Evolutionary conservation across 2,329 filamentous ascomycete genomes (phyloP).

Genomic region (Aspergillus flavus): DNA sequence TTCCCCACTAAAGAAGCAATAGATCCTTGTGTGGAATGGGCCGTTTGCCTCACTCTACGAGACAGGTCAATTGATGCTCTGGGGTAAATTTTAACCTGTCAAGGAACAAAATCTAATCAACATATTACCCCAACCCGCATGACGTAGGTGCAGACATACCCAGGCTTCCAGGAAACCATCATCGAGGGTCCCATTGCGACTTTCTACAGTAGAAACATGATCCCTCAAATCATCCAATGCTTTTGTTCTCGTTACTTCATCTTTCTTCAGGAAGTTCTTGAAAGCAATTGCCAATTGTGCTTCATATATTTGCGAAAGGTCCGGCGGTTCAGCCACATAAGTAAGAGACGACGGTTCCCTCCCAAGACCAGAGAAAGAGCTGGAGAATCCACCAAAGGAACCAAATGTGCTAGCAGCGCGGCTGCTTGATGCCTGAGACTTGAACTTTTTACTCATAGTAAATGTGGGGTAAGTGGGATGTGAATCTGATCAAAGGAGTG

Average conservation of each 20-base stretch:
- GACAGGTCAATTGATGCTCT: conserved; percentile 87
- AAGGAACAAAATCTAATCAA: conserved; percentile 18
- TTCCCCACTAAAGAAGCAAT: conserved; percentile 67
- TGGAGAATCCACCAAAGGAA: conserved; percentile 46
- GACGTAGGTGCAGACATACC: conserved; percentile 57
- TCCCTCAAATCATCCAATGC: conserved; percentile 81
- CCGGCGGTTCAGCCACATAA: conserved; percentile 83
- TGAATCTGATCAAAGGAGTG: conserved; percentile 18
- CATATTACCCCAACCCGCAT: conserved; percentile 9
- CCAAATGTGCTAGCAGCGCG: conserved; percentile 56
- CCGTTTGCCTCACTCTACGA: conserved; percentile 82
- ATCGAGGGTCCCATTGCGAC: conserved; percentile 65
- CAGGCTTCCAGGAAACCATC: conserved; percentile 85
- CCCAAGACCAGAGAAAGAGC: conserved; percentile 40
- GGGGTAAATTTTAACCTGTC: conserved; percentile 80
- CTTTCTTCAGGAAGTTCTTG: conserved; percentile 91
- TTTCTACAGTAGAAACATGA: conserved; percentile 61
- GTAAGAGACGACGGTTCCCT: conserved; percentile 68
- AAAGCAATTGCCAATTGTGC: conserved; percentile 84
- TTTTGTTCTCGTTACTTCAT: conserved; percentile 87
- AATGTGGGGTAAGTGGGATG: conserved; percentile 35
- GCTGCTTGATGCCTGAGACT: conserved; percentile 65
- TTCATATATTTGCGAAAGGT: conserved; percentile 75
- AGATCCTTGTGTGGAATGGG: conserved; percentile 73
- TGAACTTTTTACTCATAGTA: conserved; percentile 64